A percentile compares a stretch with the other conserved stretches of the same genome.
Conservation (phyloP, 495 filamentous ascomycete species). For the Margaritispora aquatica region DNA sequence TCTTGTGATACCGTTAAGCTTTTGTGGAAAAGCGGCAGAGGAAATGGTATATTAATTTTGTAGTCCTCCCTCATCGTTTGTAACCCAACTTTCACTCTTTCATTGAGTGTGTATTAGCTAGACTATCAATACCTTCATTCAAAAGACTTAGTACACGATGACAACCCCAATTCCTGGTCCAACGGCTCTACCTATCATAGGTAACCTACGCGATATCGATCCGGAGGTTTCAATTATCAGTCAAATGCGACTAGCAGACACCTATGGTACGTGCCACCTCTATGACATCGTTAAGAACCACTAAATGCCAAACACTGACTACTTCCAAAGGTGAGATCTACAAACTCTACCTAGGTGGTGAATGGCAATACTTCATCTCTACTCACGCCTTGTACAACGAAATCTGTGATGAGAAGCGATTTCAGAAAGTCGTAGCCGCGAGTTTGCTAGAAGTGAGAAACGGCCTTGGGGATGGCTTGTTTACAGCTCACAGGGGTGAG, state of each 20-base stretch:
- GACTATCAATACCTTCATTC: too few species aligned
- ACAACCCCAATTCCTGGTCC: conserved; percentile 51
- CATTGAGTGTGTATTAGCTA: too few species aligned
- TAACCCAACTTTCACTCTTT: too few species aligned
- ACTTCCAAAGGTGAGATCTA: conserved; percentile 66
- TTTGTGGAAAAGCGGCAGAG: too few species aligned
- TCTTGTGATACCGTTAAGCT: too few species aligned
- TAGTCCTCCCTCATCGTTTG: too few species aligned
- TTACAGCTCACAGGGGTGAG: conserved; percentile 57
- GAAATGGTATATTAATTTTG: too few species aligned
- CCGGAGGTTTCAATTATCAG: conserved; percentile 56
- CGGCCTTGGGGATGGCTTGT: conserved; percentile 59
- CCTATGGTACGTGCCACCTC: conserved; percentile 44
- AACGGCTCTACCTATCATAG: conserved; percentile 58
- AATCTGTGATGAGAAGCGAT: conserved; percentile 61
- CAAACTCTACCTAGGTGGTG: conserved; percentile 44
- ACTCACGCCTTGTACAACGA: conserved; percentile 57
- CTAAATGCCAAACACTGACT: too few species aligned
- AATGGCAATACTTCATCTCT: conserved; percentile 38
- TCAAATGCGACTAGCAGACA: conserved; percentile 55
- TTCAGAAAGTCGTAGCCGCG: conserved; percentile 46
- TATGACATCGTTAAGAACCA: too few species aligned
- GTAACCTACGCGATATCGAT: conserved; percentile 61
- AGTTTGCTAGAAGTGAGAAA: conserved; percentile 49
- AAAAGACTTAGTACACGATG: conserved; percentile 8